Conservation (phyloP, 768 basidiomycete species). For the Pulveroboletus sp. region DNA sequence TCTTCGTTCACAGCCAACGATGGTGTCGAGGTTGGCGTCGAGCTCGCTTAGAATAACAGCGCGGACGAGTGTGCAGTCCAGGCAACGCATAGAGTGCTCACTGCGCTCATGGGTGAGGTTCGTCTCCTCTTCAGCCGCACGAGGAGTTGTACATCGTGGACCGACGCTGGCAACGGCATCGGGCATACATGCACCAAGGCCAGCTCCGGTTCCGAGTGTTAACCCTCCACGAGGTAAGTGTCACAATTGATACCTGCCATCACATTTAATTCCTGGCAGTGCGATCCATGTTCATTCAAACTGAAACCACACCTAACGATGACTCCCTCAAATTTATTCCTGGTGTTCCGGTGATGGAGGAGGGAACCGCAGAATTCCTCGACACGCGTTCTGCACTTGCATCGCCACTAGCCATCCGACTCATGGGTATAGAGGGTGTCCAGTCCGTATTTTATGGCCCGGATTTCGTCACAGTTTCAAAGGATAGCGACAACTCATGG, state of each 20-base stretch:
- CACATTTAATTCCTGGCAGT: constrained; percentile 33
- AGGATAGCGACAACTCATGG: constrained; percentile 84
- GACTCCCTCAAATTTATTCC: constrained; percentile 99
- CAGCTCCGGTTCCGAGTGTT: neutral
- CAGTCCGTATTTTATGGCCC: constrained; percentile 90
- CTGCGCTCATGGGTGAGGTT: constrained; percentile 21
- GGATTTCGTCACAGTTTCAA: constrained; percentile 96
- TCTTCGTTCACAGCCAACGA: constrained; percentile 8
- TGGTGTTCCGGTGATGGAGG: constrained; percentile 80
- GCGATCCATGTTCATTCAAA: constrained; percentile 97
- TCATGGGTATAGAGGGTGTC: constrained; percentile 94
- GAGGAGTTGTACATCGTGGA: constrained; percentile 26
- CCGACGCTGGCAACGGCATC: constrained; percentile 34
- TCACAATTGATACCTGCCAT: neutral
- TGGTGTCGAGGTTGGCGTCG: constrained; percentile 17
- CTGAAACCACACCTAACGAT: constrained; percentile 94
- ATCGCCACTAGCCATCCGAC: constrained; percentile 92
- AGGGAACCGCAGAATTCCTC: constrained; percentile 91
- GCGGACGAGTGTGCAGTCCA: constrained; percentile 1
- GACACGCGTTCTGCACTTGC: constrained; percentile 78
- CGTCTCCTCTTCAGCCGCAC: constrained; percentile 20
- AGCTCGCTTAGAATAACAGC: constrained; percentile 13
- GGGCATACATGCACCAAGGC: constrained; percentile 15
- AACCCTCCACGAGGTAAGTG: constrained; percentile 35
- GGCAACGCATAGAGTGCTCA: constrained; percentile 4